Evolutionary conservation across 1,284 basidiomycete species (phyloP).

Genomic region (Irpex sp.): DNA sequence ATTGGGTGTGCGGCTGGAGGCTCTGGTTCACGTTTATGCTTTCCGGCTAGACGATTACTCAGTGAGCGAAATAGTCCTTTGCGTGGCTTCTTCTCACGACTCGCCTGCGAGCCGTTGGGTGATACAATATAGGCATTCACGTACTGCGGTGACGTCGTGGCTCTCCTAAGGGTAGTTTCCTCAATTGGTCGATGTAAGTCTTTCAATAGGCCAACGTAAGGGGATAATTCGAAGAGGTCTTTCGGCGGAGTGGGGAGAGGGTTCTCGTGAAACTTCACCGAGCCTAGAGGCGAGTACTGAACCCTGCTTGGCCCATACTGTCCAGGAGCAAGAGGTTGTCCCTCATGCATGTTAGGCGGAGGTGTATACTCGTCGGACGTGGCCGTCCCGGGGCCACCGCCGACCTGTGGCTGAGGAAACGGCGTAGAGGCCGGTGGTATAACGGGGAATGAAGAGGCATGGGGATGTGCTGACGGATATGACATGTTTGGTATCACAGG

Average conservation of each 20-base stretch:
- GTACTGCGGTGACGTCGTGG: neutral
- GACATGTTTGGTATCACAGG: slow-evolving; percentile 5
- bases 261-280: slow-evolving; percentile 8
- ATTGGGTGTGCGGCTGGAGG: neutral
- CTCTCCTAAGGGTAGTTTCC: slow-evolving; percentile 2
- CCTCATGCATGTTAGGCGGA: neutral
- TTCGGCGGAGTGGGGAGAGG: slow-evolving; percentile 12
- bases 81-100: slow-evolving; percentile 10
- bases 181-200: slow-evolving; percentile 9
- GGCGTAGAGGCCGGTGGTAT: neutral
- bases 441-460: slow-evolving; percentile 4
- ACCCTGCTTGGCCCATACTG: neutral
- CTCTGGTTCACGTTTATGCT: slow-evolving; percentile 1
- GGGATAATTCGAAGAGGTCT: slow-evolving; percentile 11
- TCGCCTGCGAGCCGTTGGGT: slow-evolving; percentile 1
- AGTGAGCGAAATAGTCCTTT: slow-evolving; percentile 12
- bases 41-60: slow-evolving; percentile 7
- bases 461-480: neutral
- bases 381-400: neutral
- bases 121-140: slow-evolving; percentile 1
- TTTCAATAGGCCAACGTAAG: slow-evolving; percentile 8
- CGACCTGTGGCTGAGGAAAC: neutral
- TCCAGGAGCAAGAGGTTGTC: neutral
- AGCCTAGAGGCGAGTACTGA: slow-evolving; percentile 1
- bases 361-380: neutral